Evolutionary conservation across 768 basidiomycete genomes (phyloP).

Genomic region (Hebeloma cylindrosporum): DNA sequence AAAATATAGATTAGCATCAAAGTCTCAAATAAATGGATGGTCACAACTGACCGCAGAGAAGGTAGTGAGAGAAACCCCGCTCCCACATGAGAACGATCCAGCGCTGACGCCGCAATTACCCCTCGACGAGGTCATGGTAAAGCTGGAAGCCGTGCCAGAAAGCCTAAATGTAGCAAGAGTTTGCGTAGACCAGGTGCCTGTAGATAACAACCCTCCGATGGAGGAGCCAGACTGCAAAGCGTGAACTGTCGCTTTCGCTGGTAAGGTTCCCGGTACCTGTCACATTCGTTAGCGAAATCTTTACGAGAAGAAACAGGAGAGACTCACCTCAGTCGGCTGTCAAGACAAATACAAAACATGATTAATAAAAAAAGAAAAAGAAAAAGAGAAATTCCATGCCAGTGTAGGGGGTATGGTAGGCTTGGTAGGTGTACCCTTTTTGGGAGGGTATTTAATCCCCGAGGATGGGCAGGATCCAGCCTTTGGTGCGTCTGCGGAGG

Average conservation of each 20-base stretch:
- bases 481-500: slow-evolving; percentile 55
- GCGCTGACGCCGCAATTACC: slow-evolving; percentile 53
- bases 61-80: slow-evolving; percentile 43
- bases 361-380: no score
- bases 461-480: slow-evolving; percentile 51
- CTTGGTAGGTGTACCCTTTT: slow-evolving; percentile 36
- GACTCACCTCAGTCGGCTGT: slow-evolving; percentile 4
- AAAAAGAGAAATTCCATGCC: no score
- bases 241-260: slow-evolving; percentile 46
- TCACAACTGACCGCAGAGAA: slow-evolving; percentile 51
- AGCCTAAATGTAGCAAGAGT: slow-evolving; percentile 56
- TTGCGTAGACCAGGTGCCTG: slow-evolving; percentile 62
- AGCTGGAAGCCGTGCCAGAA: slow-evolving; percentile 46
- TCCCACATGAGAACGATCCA: slow-evolving; percentile 51
- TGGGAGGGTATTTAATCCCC: slow-evolving; percentile 62
- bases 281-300: no score
- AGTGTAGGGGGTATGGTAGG: no score
- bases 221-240: slow-evolving; percentile 36
- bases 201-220: slow-evolving; percentile 52
- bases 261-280: slow-evolving; percentile 33
- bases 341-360: not conserved
- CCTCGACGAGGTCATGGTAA: slow-evolving; percentile 60
- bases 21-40: not conserved
- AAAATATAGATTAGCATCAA: not conserved
- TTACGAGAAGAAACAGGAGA: no score